Percentiles rank a stretch among this genome's conserved stretches.
These are phyloP conservation scores for Leccinum rimulosum DNA, from an alignment of 768 basidiomycete species.

Conservation along the genomic window DNA sequence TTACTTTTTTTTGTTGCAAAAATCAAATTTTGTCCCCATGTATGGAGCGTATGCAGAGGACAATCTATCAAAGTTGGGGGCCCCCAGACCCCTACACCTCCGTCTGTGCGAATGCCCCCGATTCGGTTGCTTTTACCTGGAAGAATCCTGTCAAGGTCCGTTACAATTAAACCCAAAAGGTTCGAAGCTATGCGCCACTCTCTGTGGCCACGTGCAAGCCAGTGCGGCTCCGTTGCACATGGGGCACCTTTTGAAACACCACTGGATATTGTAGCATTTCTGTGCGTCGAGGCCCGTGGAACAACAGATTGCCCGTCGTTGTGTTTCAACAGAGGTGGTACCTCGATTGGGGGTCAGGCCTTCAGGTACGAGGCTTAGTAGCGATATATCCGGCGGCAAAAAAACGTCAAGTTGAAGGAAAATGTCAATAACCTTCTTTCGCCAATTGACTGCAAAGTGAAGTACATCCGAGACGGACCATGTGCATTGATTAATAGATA, in stretches of 20 bases:
- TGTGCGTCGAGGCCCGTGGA: background rate
- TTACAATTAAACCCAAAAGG: conserved; percentile 5
- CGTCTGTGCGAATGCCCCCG: too few species aligned
- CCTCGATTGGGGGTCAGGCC: background rate
- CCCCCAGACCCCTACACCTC: too few species aligned
- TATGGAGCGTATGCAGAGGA: too few species aligned
- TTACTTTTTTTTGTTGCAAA: background rate
- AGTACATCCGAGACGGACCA: background rate
- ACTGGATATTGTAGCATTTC: background rate
- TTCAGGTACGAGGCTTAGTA: background rate
- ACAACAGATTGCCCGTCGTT: background rate
- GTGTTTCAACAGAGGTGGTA: background rate
- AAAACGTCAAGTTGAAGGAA: background rate
- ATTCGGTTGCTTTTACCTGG: background rate
- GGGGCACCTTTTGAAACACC: background rate
- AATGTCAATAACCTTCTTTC: background rate
- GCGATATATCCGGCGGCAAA: too few species aligned
- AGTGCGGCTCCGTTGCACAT: background rate
- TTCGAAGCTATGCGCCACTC: background rate
- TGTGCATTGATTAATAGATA: background rate
- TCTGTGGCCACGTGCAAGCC: background rate
- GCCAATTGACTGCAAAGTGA: background rate
- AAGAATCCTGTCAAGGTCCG: background rate
- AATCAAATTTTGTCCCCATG: too few species aligned
- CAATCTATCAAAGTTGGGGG: too few species aligned